A percentile compares a stretch with the other conserved stretches of the same genome.
Evolutionary conservation across 176 grass and related monocot species (phyloP).

Genomic region (Tillandsia fasciculata): DNA sequence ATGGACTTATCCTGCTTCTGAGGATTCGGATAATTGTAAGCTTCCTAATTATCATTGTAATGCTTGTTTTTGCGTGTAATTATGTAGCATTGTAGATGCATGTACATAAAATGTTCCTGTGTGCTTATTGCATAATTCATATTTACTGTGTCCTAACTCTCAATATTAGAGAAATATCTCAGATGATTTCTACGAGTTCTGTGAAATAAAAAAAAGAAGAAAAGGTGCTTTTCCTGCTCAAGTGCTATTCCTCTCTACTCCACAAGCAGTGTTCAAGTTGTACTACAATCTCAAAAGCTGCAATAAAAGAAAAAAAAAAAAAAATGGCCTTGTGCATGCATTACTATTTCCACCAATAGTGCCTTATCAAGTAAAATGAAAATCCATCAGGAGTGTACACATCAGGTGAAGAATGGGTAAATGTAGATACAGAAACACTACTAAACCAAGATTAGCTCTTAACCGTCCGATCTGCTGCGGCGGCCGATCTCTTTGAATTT

Average conservation of each 20-base stretch:
- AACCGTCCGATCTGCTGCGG: neutral
- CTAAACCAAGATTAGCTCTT: slow-evolving; percentile 14
- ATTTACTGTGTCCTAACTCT: neutral
- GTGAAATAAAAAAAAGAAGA: neutral
- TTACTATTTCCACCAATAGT: no score
- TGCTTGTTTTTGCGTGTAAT: neutral
- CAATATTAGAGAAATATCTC: neutral
- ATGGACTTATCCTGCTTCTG: neutral
- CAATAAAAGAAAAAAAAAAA: no score
- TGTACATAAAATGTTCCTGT: neutral
- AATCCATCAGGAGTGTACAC: neutral
- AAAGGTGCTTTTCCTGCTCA: neutral
- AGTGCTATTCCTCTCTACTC: neutral
- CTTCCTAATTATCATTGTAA: neutral
- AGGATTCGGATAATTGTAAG: neutral
- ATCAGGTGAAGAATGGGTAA: slow-evolving; percentile 7
- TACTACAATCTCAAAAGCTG: no score
- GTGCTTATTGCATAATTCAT: neutral
- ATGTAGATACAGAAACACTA: neutral
- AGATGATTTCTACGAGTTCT: neutral
- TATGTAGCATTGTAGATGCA: neutral
- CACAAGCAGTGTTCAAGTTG: no score
- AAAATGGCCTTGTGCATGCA: no score
- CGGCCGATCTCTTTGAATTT: slow-evolving; percentile 18
- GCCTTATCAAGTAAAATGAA: no score